A percentile compares a stretch with the other conserved stretches of the same genome.
These are phyloP conservation scores for Xerocomellus dryophilus DNA, from an alignment of 768 basidiomycete species.

Conservation along the genomic window DNA sequence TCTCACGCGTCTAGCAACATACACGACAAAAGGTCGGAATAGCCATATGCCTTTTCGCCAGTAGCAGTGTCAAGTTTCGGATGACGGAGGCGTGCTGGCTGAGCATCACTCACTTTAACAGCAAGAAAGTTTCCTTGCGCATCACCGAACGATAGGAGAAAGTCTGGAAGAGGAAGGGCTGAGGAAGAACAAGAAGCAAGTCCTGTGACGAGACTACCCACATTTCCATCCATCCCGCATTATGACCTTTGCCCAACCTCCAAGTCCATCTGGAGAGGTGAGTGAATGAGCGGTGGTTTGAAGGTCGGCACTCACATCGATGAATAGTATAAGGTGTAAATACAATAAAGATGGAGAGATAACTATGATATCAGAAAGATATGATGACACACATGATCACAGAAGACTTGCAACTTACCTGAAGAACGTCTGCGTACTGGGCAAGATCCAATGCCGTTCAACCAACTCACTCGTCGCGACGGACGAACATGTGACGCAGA, in stretches of 20 bases:
- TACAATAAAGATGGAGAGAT: constrained; percentile 64
- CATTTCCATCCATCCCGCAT: constrained; percentile 87
- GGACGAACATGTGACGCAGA: constrained; percentile 23
- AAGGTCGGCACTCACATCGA: constrained; percentile 52
- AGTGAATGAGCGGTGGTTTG: not conserved
- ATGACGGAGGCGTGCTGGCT: not conserved
- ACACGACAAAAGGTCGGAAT: constrained; percentile 82
- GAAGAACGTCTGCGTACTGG: constrained; percentile 80
- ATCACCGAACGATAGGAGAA: constrained; percentile 76
- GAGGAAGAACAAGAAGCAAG: not conserved
- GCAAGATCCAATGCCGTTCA: constrained; percentile 61
- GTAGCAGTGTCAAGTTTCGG: not conserved
- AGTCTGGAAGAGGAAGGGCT: constrained; percentile 44
- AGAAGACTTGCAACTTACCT: constrained; percentile 45
- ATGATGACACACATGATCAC: not conserved
- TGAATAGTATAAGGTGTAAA: constrained; percentile 92
- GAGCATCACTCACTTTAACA: constrained; percentile 50
- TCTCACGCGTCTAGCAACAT: constrained; percentile 86
- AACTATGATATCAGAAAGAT: constrained; percentile 41
- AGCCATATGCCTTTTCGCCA: constrained; percentile 61
- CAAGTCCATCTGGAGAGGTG: constrained; percentile 59
- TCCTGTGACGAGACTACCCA: constrained; percentile 31
- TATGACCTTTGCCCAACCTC: constrained; percentile 74
- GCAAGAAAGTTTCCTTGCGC: constrained; percentile 86
- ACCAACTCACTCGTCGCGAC: constrained; percentile 79